These are phyloP conservation scores for Boehmeria nivea DNA, from an alignment of 306 rosid genomes.

Conservation along the genomic window DNA sequence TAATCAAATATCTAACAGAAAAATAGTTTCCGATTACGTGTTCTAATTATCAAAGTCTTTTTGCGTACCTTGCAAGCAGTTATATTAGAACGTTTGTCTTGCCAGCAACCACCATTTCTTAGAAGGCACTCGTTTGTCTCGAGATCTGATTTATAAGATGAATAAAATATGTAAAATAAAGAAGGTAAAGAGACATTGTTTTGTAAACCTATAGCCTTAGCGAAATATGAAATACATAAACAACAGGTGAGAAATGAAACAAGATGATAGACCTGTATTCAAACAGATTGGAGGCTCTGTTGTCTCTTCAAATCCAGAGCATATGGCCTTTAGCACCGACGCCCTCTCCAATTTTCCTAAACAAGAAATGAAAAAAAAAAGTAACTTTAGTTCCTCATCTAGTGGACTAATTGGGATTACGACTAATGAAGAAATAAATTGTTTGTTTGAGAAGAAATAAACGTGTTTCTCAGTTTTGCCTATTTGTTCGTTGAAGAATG, in stretches of 20 bases:
- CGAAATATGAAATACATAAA: not conserved
- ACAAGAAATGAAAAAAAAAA: constrained; percentile 14
- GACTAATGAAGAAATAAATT: no score
- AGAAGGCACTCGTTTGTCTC: constrained; percentile 78
- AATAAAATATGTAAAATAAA: constrained; percentile 17
- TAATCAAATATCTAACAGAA: not conserved
- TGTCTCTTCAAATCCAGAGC: constrained; percentile 84
- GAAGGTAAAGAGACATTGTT: not conserved
- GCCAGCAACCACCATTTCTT: constrained; percentile 95
- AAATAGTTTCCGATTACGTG: no score
- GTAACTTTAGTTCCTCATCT: constrained; percentile 19
- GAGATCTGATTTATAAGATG: constrained; percentile 36
- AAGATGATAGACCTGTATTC: constrained; percentile 54
- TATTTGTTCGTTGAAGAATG: no score
- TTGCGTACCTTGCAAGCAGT: constrained; percentile 85
- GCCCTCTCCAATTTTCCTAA: constrained; percentile 83
- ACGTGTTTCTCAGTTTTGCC: no score
- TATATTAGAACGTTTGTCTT: constrained; percentile 36
- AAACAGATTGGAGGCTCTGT: constrained; percentile 75
- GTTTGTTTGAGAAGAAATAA: no score
- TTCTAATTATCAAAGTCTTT: constrained; percentile 1
- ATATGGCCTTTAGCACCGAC: constrained; percentile 69
- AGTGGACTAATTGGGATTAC: not conserved
- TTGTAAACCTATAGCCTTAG: not conserved
- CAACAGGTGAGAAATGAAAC: constrained; percentile 3